Percentiles rank a stretch among this genome's conserved stretches.
These are phyloP conservation scores for Umbilicus rupestris DNA, from an alignment of 164 flowering plant species.

Conservation along the genomic window DNA sequence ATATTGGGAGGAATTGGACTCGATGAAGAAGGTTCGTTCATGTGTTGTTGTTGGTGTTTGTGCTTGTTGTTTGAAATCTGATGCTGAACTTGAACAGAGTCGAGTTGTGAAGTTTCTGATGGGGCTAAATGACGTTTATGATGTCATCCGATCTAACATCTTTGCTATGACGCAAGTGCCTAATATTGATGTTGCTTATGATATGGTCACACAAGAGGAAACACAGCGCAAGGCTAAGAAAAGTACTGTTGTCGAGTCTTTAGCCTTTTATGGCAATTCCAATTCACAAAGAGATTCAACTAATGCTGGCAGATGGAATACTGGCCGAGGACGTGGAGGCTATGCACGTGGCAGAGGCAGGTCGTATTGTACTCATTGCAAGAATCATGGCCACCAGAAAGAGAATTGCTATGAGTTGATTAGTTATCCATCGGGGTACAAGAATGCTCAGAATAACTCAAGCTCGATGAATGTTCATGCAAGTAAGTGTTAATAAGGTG, in stretches of 20 bases:
- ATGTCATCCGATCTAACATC: not conserved
- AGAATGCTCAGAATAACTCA: not conserved
- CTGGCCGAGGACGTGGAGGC: too few relatives aligned
- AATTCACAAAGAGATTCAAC: not conserved
- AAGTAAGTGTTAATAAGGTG: not conserved
- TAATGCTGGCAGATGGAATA: too few relatives aligned
- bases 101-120: not conserved
- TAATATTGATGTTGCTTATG: not conserved
- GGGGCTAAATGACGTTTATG: not conserved
- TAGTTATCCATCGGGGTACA: too few relatives aligned
- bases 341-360: too few relatives aligned
- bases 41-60: not conserved
- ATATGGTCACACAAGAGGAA: not conserved
- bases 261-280: not conserved
- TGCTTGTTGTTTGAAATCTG: not conserved
- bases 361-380: too few relatives aligned
- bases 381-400: too few relatives aligned
- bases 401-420: too few relatives aligned
- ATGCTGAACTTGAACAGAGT: not conserved
- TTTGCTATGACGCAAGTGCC: not conserved
- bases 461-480: not conserved
- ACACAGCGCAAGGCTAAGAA: not conserved
- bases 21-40: not conserved
- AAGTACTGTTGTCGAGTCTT: not conserved
- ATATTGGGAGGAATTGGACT: not conserved